Percentiles rank a stretch among this genome's conserved stretches.
Conservation (phyloP, 176 grass and related monocot species). For the Aegilops bicornis region DNA sequence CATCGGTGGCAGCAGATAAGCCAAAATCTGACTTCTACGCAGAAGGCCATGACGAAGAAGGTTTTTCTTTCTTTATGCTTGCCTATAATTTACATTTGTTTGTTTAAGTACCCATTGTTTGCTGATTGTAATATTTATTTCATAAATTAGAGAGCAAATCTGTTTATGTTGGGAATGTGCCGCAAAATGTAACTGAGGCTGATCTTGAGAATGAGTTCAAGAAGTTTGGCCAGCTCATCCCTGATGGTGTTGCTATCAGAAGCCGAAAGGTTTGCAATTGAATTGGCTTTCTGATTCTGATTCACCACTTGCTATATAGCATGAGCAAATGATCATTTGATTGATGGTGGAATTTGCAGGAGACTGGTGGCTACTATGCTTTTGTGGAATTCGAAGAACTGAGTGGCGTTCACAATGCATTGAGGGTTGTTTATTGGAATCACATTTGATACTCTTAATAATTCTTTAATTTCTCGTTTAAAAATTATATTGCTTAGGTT, state of each 20-base stretch:
- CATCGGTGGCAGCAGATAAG: slow-evolving; percentile 48
- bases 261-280: slow-evolving; percentile 75
- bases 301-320: neutral
- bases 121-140: slow-evolving; percentile 20
- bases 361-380: slow-evolving; percentile 82
- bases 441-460: neutral
- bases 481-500: neutral
- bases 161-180: slow-evolving; percentile 86
- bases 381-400: slow-evolving; percentile 86
- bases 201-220: slow-evolving; percentile 91
- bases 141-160: slow-evolving; percentile 63
- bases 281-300: neutral
- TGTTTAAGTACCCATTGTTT: slow-evolving; percentile 9
- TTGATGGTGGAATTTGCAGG: slow-evolving; percentile 40
- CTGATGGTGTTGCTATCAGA: slow-evolving; percentile 84
- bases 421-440: slow-evolving; percentile 38
- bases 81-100: slow-evolving; percentile 17
- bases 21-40: slow-evolving; percentile 48
- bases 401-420: slow-evolving; percentile 68
- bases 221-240: slow-evolving; percentile 73
- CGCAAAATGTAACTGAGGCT: slow-evolving; percentile 45
- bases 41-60: slow-evolving; percentile 81
- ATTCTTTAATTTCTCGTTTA: neutral
- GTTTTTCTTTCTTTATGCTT: slow-evolving; percentile 30
- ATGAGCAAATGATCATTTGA: neutral